A percentile compares a stretch with the other conserved stretches of the same genome.
Conservation (phyloP, 2,329 filamentous ascomycete species). For the Rhinocladiella mackenziei region DNA sequence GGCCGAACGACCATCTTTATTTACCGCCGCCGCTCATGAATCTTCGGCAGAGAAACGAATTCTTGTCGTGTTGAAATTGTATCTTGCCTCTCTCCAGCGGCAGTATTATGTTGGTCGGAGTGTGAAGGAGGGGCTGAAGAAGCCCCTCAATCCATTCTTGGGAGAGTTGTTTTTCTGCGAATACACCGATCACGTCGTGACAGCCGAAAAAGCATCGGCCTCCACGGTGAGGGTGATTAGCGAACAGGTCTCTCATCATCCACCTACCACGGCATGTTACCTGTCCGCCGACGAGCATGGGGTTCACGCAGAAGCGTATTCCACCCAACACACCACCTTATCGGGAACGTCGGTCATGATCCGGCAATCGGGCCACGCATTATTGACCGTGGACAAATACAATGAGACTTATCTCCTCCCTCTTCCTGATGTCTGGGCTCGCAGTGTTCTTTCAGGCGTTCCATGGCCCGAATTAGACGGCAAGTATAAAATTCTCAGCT, state of each 20-base stretch:
- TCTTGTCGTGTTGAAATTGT: constrained; percentile 88
- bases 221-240: constrained; percentile 25
- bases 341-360: constrained; percentile 26
- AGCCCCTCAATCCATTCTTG: constrained; percentile 29
- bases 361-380: constrained; percentile 24
- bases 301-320: constrained; percentile 25
- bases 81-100: constrained; percentile 87
- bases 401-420: constrained; percentile 28
- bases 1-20: constrained; percentile 71
- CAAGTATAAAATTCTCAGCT: constrained; percentile 24
- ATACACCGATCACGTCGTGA: constrained; percentile 23
- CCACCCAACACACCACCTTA: constrained; percentile 22
- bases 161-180: constrained; percentile 29
- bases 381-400: constrained; percentile 27
- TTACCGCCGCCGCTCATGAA: constrained; percentile 78
- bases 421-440: constrained; percentile 24
- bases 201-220: constrained; percentile 14
- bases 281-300: constrained; percentile 26
- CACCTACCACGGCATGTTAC: constrained; percentile 29
- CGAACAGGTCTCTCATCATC: constrained; percentile 30
- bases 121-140: constrained; percentile 27
- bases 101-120: constrained; percentile 50
- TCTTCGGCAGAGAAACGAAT: constrained; percentile 75
- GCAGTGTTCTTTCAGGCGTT: constrained; percentile 44
- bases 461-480: constrained; percentile 36